Evolutionary conservation across 768 basidiomycete species (phyloP), one percentile per base, ranked within the genome.

Genomic region (Leucogyrophana mollusca): DNA sequence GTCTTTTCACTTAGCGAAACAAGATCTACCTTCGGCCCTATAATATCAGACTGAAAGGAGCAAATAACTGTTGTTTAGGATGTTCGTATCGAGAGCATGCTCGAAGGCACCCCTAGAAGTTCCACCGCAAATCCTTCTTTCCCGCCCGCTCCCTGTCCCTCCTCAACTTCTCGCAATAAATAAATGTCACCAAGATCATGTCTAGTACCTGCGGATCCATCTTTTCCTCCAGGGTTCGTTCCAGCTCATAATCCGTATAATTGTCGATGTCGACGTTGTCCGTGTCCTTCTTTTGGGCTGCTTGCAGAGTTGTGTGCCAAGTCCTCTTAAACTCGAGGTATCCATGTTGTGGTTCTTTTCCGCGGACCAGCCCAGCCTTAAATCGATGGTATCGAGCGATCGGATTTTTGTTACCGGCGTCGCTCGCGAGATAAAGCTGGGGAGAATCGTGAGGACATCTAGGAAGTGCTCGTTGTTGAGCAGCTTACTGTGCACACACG

Each of bases 401-500:
- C 6, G 35, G 35, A 21, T 16, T 37, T 37, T 37, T 37, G n/a
- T 6, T 7, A 16, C 35, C 20, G 20, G 6, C n/a, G 35, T 37
- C 20, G 35, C n/a, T 16, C n/a, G n/a, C 35, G 20, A 37, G 35
- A 16, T 37, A 37, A 7, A 30, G 27, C 27, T 30, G 27, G 25
- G 13, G 27, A 30, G 7, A 6, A 30, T 30, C 13, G 6, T 30
- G 20, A 9, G n/a, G 13, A 35, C 34, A 24, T 16, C 23, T 17
- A 21, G 21, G 21, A 32, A 13, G 5, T 20, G 14, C 14, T 13
- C 27, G 20, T 20, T 7, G 9, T 17, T 22, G 22, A 24, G 16
- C 9, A 13, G 24, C 33, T 8, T 14, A 48, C 46, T 38, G 25
- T 40, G 27, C 47, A 48, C 4, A 43, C 41, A 9, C 30, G 36